Percentiles rank a stretch among this genome's conserved stretches.
phyloP scores from a whole-genome alignment of 2,329 filamentous ascomycete genomes.

The Chrysosporium keratinophilum region DNA sequence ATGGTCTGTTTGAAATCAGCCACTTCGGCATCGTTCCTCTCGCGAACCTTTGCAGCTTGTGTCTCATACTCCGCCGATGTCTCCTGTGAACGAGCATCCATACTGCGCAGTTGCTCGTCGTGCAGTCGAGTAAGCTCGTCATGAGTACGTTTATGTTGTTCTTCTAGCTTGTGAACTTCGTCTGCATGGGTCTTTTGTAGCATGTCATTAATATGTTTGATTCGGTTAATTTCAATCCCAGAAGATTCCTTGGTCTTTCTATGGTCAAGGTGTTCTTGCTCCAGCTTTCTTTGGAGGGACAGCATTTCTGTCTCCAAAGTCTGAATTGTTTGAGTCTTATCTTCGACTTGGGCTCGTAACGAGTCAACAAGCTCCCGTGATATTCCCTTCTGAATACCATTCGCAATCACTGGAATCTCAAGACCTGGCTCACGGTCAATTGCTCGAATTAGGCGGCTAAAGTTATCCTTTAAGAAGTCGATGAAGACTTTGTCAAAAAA shows the following conservation, averaged over 20 bases:
- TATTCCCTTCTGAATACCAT: slow-evolving; percentile 76
- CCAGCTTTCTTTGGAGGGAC: slow-evolving; percentile 45
- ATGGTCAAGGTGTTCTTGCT: slow-evolving; percentile 65
- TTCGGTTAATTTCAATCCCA: slow-evolving; percentile 45
- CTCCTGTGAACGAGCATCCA: slow-evolving; percentile 41
- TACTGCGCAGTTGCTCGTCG: slow-evolving; percentile 38
- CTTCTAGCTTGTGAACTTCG: slow-evolving; percentile 48
- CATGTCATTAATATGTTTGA: slow-evolving; percentile 59
- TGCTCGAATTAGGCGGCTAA: slow-evolving; percentile 68
- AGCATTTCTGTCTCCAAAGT: slow-evolving; percentile 48
- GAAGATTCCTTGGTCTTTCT: slow-evolving; percentile 53
- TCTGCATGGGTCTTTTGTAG: slow-evolving; percentile 60
- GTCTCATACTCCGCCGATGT: slow-evolving; percentile 33
- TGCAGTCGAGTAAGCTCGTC: slow-evolving; percentile 36
- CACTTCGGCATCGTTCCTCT: slow-evolving; percentile 49
- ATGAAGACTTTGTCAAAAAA: slow-evolving; percentile 81
- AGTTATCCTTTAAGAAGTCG: slow-evolving; percentile 93
- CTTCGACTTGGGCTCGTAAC: slow-evolving; percentile 63
- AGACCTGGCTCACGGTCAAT: slow-evolving; percentile 85
- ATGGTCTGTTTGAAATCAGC: slow-evolving; percentile 54
- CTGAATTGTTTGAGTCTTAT: slow-evolving; percentile 54
- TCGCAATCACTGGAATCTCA: slow-evolving; percentile 69
- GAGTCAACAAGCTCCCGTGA: slow-evolving; percentile 89
- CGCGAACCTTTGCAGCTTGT: slow-evolving; percentile 29
- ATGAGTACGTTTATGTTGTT: slow-evolving; percentile 37